A percentile compares a stretch with the other conserved stretches of the same genome.
phyloP scores from a whole-genome alignment of 2,329 filamentous ascomycete genomes.

The Fusarium protoensiforme region DNA sequence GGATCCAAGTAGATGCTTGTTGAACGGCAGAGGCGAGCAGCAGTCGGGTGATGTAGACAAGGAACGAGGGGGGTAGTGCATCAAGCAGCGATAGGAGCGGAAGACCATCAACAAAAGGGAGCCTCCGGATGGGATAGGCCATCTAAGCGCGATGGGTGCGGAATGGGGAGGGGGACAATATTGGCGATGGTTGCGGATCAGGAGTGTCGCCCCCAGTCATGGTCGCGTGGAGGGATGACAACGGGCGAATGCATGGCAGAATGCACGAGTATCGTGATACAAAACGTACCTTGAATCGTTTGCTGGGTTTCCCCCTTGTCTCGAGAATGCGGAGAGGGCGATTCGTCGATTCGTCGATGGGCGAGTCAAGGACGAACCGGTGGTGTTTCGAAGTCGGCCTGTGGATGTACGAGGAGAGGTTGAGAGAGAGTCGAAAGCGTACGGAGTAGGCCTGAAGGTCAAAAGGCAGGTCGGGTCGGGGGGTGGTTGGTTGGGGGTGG shows the following conservation, averaged over 20 bases:
- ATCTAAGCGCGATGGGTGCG: slow-evolving; percentile 13
- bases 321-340: not conserved
- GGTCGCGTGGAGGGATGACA: slow-evolving; percentile 16
- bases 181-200: slow-evolving; percentile 20
- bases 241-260: slow-evolving; percentile 23
- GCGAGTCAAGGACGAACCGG: slow-evolving; percentile 21
- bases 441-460: not conserved
- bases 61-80: slow-evolving; percentile 14
- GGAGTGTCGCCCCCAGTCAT: slow-evolving; percentile 1
- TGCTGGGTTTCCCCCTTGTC: slow-evolving; percentile 1
- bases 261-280: slow-evolving; percentile 25
- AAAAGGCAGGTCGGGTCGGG: slow-evolving; percentile 2
- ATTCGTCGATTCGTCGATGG: slow-evolving; percentile 14
- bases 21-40: not conserved
- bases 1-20: slow-evolving; percentile 13
- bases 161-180: slow-evolving; percentile 28
- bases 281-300: slow-evolving; percentile 30
- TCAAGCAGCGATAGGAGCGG: slow-evolving; percentile 1
- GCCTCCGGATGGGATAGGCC: not conserved
- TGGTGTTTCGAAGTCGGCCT: slow-evolving; percentile 19
- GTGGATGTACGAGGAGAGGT: slow-evolving; percentile 32
- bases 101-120: slow-evolving; percentile 25
- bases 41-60: not conserved
- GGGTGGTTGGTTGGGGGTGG: slow-evolving; percentile 1
- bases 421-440: not conserved